phyloP scores from a whole-genome alignment of 106 monocot species.

The Dendrobium officinale region DNA sequence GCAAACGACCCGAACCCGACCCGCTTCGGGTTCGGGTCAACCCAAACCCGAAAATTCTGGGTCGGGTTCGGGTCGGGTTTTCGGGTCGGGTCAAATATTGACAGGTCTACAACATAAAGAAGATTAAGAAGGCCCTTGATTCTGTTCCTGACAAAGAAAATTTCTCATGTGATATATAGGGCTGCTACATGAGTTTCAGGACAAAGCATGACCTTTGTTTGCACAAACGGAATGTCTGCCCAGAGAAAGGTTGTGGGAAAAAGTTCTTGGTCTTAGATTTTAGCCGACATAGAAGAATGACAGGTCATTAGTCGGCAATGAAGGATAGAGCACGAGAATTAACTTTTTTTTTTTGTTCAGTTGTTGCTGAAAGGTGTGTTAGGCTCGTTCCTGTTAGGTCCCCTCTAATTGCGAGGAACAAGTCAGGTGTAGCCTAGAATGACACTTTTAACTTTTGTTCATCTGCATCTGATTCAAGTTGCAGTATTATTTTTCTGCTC shows the following conservation, averaged over 20 bases:
- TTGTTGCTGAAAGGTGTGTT: too few species aligned
- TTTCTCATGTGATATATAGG: slow-evolving; percentile 58
- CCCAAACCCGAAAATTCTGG: too few species aligned
- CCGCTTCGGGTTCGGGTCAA: too few species aligned
- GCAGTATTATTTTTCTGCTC: slow-evolving; percentile 4
- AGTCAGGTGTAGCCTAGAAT: background rate
- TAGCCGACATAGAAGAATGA: slow-evolving; percentile 91
- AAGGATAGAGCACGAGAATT: background rate
- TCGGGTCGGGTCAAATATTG: too few species aligned
- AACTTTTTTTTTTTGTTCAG: too few species aligned
- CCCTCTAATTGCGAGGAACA: background rate
- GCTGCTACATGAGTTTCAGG: slow-evolving; percentile 74
- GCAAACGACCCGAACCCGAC: too few species aligned
- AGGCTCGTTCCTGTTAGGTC: background rate
- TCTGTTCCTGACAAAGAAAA: background rate
- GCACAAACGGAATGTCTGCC: slow-evolving; percentile 88
- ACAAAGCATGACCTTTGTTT: slow-evolving; percentile 56
- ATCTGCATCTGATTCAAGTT: slow-evolving; percentile 4
- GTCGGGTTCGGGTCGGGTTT: too few species aligned
- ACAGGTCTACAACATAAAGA: slow-evolving; percentile 6
- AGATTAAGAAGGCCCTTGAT: slow-evolving; percentile 22
- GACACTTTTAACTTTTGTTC: background rate
- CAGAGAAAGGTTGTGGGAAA: slow-evolving; percentile 76
- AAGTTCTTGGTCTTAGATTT: slow-evolving; percentile 98
- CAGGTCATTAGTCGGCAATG: slow-evolving; percentile 33